Conservation (phyloP, 169 alveolate genomes). For the Plasmodium billcollinsi region DNA sequence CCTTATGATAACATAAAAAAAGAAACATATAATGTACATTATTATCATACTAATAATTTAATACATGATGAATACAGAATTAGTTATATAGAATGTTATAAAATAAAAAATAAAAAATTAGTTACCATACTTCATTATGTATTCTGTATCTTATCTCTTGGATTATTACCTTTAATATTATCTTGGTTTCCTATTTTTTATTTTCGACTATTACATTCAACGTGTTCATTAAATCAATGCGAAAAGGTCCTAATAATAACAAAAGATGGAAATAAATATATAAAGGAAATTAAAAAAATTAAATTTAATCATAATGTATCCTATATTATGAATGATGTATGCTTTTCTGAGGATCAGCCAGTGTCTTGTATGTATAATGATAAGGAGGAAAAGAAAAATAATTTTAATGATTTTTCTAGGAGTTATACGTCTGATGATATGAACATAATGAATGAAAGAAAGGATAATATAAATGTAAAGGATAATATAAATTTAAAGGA, state of each 20-base stretch:
- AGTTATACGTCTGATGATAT: no score
- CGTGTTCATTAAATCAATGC: background rate
- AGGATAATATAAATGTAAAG: no score
- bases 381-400: no score
- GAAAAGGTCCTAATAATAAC: conserved; percentile 1
- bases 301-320: background rate
- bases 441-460: no score
- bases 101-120: background rate
- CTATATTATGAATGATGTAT: background rate
- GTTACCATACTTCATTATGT: background rate
- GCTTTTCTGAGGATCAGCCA: no score
- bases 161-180: conserved; percentile 3
- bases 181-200: conserved; percentile 5
- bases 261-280: conserved; percentile 1
- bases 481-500: no score
- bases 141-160: background rate
- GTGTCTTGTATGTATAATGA: no score
- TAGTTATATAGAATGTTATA: conserved; percentile 2
- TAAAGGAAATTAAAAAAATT: background rate
- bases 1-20: no score
- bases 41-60: no score
- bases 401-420: no score
- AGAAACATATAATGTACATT: no score
- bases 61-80: background rate
- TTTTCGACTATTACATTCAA: conserved; percentile 4